Conservation (phyloP, 192 early-diverging fungal species). For the Backusella tuberculispora region DNA sequence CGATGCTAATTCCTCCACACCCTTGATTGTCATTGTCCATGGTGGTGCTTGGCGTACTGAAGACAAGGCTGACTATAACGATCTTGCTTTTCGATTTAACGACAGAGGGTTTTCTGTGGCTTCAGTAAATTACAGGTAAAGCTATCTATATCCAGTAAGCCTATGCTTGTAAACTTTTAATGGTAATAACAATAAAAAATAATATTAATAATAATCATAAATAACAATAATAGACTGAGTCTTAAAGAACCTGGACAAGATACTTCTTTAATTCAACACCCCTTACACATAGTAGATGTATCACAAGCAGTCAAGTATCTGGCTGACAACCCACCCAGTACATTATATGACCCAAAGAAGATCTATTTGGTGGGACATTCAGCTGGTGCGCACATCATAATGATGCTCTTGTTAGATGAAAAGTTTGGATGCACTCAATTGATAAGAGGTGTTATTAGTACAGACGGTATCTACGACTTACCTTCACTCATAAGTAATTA, state of each 20-base stretch:
- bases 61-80: constrained; percentile 65
- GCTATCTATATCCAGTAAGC: not conserved
- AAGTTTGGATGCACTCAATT: constrained; percentile 30
- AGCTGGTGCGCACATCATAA: constrained; percentile 76
- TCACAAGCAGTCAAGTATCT: constrained; percentile 59
- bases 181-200: not conserved
- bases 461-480: constrained; percentile 88
- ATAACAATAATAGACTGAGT: constrained; percentile 25
- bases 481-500: constrained; percentile 61
- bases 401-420: constrained; percentile 61
- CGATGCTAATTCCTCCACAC: constrained; percentile 20
- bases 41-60: constrained; percentile 89
- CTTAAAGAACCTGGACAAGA: constrained; percentile 32
- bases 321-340: constrained; percentile 19
- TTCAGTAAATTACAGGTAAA: constrained; percentile 71
- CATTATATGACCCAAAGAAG: constrained; percentile 5
- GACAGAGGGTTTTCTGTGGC: constrained; percentile 60
- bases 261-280: constrained; percentile 56
- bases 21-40: constrained; percentile 75
- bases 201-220: not conserved
- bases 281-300: constrained; percentile 70
- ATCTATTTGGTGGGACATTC: constrained; percentile 76
- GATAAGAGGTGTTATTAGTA: constrained; percentile 69
- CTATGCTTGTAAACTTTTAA: not conserved
- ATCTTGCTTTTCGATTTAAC: constrained; percentile 57